Evolutionary conservation across 2,329 filamentous ascomycete genomes (phyloP).

Genomic region (Ciborinia camelliae): DNA sequence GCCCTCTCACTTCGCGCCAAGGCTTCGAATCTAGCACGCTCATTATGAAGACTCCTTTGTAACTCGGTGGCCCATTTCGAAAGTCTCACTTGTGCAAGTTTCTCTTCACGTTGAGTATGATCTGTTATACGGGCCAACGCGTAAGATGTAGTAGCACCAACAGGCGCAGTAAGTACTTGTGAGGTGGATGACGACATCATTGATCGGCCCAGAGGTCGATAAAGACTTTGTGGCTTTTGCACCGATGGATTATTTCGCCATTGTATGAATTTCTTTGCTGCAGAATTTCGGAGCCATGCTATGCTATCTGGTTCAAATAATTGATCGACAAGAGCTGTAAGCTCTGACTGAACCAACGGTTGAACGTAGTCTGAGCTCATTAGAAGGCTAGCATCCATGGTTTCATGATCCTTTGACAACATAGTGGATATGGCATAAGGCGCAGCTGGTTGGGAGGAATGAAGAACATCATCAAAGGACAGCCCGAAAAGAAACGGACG

Average conservation of each 20-base stretch:
- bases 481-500: constrained; percentile 61
- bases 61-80: constrained; percentile 81
- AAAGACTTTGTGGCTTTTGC: constrained; percentile 37
- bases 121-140: constrained; percentile 59
- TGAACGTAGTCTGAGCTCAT: constrained; percentile 91
- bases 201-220: constrained; percentile 38
- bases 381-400: constrained; percentile 87
- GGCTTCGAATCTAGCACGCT: constrained; percentile 65
- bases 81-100: constrained; percentile 64
- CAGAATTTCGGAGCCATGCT: constrained; percentile 75
- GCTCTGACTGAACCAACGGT: constrained; percentile 73
- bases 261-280: constrained; percentile 75
- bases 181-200: constrained; percentile 24
- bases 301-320: constrained; percentile 77
- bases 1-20: constrained; percentile 61
- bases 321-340: constrained; percentile 63
- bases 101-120: constrained; percentile 57
- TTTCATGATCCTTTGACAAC: constrained; percentile 67
- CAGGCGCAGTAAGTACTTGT: constrained; percentile 31
- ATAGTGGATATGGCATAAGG: constrained; percentile 78
- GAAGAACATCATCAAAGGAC: constrained; percentile 26
- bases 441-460: constrained; percentile 37
- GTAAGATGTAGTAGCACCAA: constrained; percentile 46
- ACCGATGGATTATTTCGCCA: constrained; percentile 54
- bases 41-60: constrained; percentile 70